These are phyloP conservation scores for Spergularia bocconei DNA, from an alignment of 148 eudicot species.

Conservation along the genomic window DNA sequence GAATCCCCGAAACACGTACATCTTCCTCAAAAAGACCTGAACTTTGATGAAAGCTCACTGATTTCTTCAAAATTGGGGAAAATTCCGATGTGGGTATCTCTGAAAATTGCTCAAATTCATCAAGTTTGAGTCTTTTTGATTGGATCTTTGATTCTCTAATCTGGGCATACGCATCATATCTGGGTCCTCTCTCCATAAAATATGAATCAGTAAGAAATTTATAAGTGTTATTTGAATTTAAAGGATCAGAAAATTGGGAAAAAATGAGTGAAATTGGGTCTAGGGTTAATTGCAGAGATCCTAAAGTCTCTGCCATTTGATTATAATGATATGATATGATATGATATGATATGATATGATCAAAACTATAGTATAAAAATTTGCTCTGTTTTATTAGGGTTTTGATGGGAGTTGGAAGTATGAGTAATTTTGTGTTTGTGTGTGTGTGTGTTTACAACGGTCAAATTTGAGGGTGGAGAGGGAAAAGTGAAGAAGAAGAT, in stretches of 20 bases:
- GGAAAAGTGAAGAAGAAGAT: constrained; percentile 2
- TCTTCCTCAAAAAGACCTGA: constrained; percentile 20
- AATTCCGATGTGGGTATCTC: constrained; percentile 26
- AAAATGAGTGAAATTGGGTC: constrained; percentile 39
- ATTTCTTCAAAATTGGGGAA: constrained; percentile 52
- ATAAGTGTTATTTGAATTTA: constrained; percentile 22
- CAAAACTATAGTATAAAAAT: constrained; percentile 1
- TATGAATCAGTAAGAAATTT: constrained; percentile 34
- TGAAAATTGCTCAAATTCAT: constrained; percentile 9
- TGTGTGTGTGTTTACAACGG: constrained; percentile 40
- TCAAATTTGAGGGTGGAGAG: constrained; percentile 28
- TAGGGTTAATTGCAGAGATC: constrained; percentile 28
- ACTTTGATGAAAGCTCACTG: constrained; percentile 16
- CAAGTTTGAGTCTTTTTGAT: constrained; percentile 26
- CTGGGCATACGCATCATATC: constrained; percentile 63
- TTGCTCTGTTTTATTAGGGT: constrained; percentile 25
- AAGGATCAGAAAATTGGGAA: constrained; percentile 29
- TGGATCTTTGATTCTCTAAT: constrained; percentile 64
- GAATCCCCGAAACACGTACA: background rate
- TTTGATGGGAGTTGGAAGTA: background rate
- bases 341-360: too few relatives aligned
- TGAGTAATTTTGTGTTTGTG: background rate
- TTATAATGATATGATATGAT: background rate
- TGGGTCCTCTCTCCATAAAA: constrained; percentile 63
- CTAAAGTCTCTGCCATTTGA: constrained; percentile 36